Percentiles rank a stretch among this genome's conserved stretches.
phyloP scores from a whole-genome alignment of 345 rosid species.

The Eutrema heterophyllum region DNA sequence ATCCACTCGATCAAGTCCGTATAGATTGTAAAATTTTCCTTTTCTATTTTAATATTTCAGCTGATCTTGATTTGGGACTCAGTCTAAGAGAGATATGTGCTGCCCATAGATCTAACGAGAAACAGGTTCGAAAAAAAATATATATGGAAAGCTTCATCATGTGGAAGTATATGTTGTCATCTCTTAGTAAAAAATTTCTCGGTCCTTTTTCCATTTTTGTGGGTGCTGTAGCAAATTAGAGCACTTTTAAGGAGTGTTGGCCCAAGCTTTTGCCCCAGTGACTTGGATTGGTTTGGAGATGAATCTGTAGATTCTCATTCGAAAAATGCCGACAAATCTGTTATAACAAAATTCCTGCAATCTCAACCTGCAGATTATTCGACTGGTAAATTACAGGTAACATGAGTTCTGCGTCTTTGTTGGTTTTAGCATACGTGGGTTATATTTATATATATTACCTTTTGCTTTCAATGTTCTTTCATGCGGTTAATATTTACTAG shows the following conservation, averaged over 20 bases:
- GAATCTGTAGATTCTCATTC: slow-evolving; percentile 48
- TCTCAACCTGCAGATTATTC: slow-evolving; percentile 76
- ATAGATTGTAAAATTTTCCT: not conserved
- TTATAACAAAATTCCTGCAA: slow-evolving; percentile 72
- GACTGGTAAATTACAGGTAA: slow-evolving; percentile 82
- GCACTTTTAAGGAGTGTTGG: slow-evolving; percentile 78
- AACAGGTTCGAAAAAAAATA: slow-evolving; percentile 47
- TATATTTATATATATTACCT: no score
- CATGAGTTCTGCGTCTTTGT: not conserved
- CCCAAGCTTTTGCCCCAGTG: slow-evolving; percentile 64
- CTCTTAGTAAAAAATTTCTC: not conserved
- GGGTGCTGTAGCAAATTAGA: slow-evolving; percentile 67
- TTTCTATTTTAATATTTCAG: slow-evolving; percentile 34
- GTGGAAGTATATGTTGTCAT: not conserved
- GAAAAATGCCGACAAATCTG: slow-evolving; percentile 74
- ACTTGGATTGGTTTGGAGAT: slow-evolving; percentile 69
- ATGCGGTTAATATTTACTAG: no score
- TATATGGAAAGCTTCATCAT: not conserved
- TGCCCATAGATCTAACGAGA: slow-evolving; percentile 79
- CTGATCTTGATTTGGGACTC: no score
- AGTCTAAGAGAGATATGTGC: slow-evolving; percentile 82
- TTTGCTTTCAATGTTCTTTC: no score
- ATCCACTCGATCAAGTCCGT: not conserved
- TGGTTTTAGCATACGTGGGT: no score
- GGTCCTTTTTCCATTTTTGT: not conserved